Percentiles rank a stretch among this genome's conserved stretches.
Evolutionary conservation across 495 filamentous ascomycete species (phyloP).

Genomic region (Zalerion maritima): DNA sequence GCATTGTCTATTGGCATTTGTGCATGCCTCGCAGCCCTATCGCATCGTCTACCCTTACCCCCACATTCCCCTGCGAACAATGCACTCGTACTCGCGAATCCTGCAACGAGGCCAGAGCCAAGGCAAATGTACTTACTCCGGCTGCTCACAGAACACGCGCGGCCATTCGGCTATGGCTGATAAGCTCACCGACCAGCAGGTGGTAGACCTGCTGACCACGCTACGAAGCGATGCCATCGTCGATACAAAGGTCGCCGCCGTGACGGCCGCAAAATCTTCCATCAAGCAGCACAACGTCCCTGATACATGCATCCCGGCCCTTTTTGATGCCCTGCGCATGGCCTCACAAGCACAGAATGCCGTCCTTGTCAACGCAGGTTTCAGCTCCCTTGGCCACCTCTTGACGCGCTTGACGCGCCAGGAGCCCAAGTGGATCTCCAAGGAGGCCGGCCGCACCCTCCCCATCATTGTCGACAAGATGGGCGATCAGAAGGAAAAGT

Average conservation of each 20-base stretch:
- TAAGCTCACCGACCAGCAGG: slow-evolving; percentile 46
- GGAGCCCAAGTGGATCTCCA: slow-evolving; percentile 53
- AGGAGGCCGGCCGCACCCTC: slow-evolving; percentile 48
- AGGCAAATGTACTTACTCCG: too few relatives aligned
- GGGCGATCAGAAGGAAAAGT: slow-evolving; percentile 75
- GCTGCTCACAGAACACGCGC: not conserved
- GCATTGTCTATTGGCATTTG: too few relatives aligned
- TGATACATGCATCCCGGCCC: slow-evolving; percentile 48
- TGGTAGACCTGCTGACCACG: slow-evolving; percentile 46
- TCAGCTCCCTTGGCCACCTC: slow-evolving; percentile 74
- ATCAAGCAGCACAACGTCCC: slow-evolving; percentile 84
- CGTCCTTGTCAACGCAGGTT: slow-evolving; percentile 53
- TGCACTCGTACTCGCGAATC: too few relatives aligned
- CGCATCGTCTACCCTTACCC: too few relatives aligned
- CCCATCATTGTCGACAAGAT: slow-evolving; percentile 71
- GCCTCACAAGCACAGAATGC: slow-evolving; percentile 59
- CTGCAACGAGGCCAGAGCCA: too few relatives aligned
- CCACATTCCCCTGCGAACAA: too few relatives aligned
- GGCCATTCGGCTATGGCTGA: slow-evolving; percentile 28
- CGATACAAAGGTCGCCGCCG: slow-evolving; percentile 54
- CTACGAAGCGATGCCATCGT: slow-evolving; percentile 55
- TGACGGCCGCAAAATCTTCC: slow-evolving; percentile 62
- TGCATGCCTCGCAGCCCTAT: too few relatives aligned
- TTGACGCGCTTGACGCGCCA: slow-evolving; percentile 71
- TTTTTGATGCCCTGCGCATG: slow-evolving; percentile 59